These are phyloP conservation scores for Rhodosporidiobolus odoratus DNA, from an alignment of 768 basidiomycete species.

Conservation along the genomic window DNA sequence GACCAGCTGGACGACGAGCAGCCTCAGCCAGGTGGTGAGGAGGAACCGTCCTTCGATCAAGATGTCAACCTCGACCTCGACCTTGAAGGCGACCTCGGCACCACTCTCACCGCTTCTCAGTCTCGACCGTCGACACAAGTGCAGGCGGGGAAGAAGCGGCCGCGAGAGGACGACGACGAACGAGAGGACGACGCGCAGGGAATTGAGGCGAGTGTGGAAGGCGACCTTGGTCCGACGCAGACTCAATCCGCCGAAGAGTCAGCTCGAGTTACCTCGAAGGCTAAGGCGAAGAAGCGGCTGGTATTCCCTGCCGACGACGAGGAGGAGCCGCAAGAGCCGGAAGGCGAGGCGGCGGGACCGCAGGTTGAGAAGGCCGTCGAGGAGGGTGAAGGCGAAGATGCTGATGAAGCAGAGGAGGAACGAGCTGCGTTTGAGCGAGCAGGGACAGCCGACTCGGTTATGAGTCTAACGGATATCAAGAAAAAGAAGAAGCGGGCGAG, in stretches of 20 bases:
- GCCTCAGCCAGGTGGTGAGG: neutral
- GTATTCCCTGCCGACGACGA: too few relatives aligned
- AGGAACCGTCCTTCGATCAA: neutral
- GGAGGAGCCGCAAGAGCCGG: neutral
- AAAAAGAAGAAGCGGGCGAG: constrained; percentile 10
- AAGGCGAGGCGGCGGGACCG: too few relatives aligned
- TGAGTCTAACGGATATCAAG: constrained; percentile 24
- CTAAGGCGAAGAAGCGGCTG: too few relatives aligned
- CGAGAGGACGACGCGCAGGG: neutral
- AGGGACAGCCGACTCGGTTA: constrained; percentile 1
- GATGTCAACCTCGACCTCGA: neutral
- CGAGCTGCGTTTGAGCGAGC: constrained; percentile 3
- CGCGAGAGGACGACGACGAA: neutral
- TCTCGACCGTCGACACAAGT: too few relatives aligned
- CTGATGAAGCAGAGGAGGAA: too few relatives aligned
- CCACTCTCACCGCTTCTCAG: neutral
- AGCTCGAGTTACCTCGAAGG: too few relatives aligned
- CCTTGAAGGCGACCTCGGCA: neutral
- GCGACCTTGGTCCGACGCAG: constrained; percentile 3
- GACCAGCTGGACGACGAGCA: neutral
- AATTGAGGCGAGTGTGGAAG: neutral
- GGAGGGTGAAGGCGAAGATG: neutral
- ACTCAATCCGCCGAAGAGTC: neutral
- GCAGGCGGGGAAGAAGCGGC: neutral
- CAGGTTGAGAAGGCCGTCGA: neutral